These are phyloP conservation scores for Potentilla sterilis DNA, from an alignment of 306 rosid genomes.

Conservation along the genomic window DNA sequence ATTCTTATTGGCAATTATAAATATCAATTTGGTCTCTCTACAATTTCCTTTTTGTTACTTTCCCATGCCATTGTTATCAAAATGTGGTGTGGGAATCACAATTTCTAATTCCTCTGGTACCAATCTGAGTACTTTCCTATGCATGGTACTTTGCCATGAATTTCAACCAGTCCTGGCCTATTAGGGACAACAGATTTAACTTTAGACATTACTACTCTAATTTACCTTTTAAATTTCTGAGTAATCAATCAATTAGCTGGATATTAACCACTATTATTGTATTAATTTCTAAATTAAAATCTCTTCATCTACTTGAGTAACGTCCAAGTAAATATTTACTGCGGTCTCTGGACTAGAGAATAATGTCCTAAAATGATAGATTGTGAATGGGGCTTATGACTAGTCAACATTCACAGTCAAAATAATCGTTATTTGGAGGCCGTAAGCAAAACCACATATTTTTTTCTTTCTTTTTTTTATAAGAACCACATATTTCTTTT, in stretches of 20 bases:
- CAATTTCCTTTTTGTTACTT: background rate
- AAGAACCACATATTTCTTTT: background rate
- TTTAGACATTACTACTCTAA: background rate
- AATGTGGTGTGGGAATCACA: background rate
- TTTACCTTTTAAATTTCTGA: background rate
- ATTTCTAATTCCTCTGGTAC: background rate
- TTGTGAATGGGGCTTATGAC: background rate
- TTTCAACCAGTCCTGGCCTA: too few relatives aligned
- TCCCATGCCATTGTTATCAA: background rate
- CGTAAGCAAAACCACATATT: background rate
- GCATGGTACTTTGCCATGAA: background rate
- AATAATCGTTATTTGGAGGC: background rate
- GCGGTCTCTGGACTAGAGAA: background rate
- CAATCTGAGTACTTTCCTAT: too few relatives aligned
- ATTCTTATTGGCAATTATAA: background rate
- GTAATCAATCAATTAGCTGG: background rate
- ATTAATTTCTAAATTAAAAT: background rate
- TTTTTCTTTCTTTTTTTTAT: background rate
- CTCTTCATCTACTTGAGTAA: background rate
- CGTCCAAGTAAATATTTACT: background rate
- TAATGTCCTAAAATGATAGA: background rate
- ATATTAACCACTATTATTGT: background rate
- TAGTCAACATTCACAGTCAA: background rate
- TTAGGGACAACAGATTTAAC: background rate
- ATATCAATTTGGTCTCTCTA: background rate